Conservation (phyloP, 768 basidiomycete genomes). For the Agrocybe pediades region DNA sequence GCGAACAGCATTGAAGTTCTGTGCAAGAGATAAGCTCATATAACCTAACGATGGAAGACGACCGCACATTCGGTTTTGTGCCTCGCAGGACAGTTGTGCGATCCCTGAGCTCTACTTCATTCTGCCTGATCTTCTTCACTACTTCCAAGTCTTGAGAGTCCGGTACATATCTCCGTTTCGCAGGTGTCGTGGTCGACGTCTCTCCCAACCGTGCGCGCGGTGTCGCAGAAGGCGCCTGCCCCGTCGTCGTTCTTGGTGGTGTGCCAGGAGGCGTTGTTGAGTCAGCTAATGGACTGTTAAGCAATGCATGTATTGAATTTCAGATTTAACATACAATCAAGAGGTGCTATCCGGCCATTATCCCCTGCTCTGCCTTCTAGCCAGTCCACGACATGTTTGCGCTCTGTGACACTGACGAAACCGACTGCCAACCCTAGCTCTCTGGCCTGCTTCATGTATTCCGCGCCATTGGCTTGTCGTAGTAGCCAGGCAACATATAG, state of each 20-base stretch:
- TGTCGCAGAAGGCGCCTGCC: conserved; percentile 29
- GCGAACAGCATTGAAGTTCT: conserved; percentile 83
- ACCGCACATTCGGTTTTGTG: conserved; percentile 76
- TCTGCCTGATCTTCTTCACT: conserved; percentile 81
- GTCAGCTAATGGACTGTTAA: conserved; percentile 14
- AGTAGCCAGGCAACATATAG: conserved; percentile 85
- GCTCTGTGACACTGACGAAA: conserved; percentile 85
- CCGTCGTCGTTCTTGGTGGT: conserved; percentile 31
- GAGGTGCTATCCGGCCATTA: conserved; percentile 52
- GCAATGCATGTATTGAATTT: neutral
- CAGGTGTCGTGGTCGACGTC: conserved; percentile 42
- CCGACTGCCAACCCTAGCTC: conserved; percentile 73
- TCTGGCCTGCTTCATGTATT: conserved; percentile 87
- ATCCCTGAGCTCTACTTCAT: conserved; percentile 81
- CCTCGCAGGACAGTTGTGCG: conserved; percentile 84
- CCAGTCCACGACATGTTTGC: conserved; percentile 87
- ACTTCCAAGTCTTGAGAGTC: conserved; percentile 79
- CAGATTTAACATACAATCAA: conserved; percentile 37
- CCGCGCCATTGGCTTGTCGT: conserved; percentile 71
- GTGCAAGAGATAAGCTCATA: neutral
- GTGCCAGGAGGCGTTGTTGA: conserved; percentile 57
- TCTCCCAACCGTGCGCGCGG: conserved; percentile 31
- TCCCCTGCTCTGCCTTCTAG: conserved; percentile 59
- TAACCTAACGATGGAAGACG: neutral
- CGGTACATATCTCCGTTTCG: conserved; percentile 78